Evolutionary conservation across 2,329 filamentous ascomycete genomes (phyloP).

Genomic region (Hypoxylon rubiginosum): DNA sequence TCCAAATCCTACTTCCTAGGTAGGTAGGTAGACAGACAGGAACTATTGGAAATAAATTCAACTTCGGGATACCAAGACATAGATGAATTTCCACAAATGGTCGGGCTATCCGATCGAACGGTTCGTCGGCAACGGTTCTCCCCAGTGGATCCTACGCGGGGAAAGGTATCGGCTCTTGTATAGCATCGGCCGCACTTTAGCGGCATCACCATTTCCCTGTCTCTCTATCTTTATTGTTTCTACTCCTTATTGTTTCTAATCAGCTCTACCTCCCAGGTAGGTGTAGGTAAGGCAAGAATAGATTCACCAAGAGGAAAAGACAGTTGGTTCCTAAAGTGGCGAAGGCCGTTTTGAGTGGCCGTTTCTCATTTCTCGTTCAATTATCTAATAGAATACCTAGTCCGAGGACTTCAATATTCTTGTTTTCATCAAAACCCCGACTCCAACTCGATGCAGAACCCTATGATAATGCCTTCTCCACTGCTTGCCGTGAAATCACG

Average conservation of each 20-base stretch:
- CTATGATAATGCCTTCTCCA: conserved; percentile 18
- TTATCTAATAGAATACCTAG: conserved; percentile 21
- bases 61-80: not conserved
- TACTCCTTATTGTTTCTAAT: too few relatives aligned
- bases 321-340: conserved; percentile 23
- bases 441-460: conserved; percentile 35
- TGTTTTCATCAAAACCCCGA: conserved; percentile 17
- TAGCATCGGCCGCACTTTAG: conserved; percentile 5
- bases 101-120: conserved; percentile 34
- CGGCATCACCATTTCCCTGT: conserved; percentile 30
- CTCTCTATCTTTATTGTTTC: too few relatives aligned
- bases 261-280: too few relatives aligned
- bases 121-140: conserved; percentile 11
- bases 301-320: not conserved
- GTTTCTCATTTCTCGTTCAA: conserved; percentile 37
- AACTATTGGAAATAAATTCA: not conserved
- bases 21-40: not conserved
- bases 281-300: too few relatives aligned
- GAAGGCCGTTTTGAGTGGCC: conserved; percentile 31
- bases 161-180: conserved; percentile 41
- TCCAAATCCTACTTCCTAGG: not conserved
- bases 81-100: conserved; percentile 2
- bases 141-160: conserved; percentile 37
- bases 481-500: conserved; percentile 23
- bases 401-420: conserved; percentile 21